These are phyloP conservation scores for Xanthoconium purpureum DNA, from an alignment of 768 basidiomycete genomes.

Conservation along the genomic window DNA sequence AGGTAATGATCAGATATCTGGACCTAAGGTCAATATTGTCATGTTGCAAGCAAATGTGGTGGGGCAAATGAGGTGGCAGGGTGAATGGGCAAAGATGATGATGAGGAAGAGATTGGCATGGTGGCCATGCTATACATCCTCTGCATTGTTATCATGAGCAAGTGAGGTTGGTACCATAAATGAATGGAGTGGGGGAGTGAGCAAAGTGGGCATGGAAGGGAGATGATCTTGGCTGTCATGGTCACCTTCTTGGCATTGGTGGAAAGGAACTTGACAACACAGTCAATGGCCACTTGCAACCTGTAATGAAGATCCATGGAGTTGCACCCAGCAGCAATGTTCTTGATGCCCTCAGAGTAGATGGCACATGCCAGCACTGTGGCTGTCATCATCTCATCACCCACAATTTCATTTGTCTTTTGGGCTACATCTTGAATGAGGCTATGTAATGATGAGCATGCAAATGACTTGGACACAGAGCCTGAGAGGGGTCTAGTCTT, in stretches of 20 bases:
- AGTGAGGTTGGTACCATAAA: too few species aligned
- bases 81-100: too few species aligned
- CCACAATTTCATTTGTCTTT: slow-evolving; percentile 96
- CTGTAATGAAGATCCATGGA: slow-evolving; percentile 99
- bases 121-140: too few species aligned
- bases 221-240: slow-evolving; percentile 96
- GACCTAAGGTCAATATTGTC: too few species aligned
- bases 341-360: slow-evolving; percentile 98
- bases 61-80: too few species aligned
- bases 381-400: slow-evolving; percentile 97
- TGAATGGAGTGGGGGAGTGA: too few species aligned
- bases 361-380: slow-evolving; percentile 97
- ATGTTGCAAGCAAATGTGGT: too few species aligned
- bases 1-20: too few species aligned
- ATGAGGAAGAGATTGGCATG: too few species aligned
- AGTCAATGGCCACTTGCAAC: slow-evolving; percentile 93
- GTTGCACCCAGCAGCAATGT: slow-evolving; percentile 98
- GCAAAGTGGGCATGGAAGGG: too few species aligned
- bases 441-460: slow-evolving; percentile 37
- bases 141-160: too few species aligned
- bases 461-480: neutral
- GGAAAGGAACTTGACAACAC: slow-evolving; percentile 88
- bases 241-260: slow-evolving; percentile 90
- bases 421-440: slow-evolving; percentile 94
- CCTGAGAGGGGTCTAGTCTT: slow-evolving; percentile 31